Evolutionary conservation across 306 rosid genomes (phyloP).

Genomic region (Mimosa pudica): DNA sequence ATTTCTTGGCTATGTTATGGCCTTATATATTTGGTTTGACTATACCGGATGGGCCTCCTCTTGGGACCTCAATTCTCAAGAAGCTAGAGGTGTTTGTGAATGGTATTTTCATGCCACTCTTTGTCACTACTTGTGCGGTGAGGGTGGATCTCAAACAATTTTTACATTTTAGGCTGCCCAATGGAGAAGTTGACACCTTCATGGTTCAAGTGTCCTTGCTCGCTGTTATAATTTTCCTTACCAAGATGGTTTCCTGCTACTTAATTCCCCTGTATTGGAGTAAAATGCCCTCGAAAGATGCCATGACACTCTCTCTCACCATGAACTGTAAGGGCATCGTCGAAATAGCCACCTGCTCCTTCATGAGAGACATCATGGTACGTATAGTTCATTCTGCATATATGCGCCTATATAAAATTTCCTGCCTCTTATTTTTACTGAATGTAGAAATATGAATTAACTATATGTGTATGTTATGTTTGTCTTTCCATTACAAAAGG

Average conservation of each 20-base stretch:
- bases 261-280: constrained; percentile 31
- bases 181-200: constrained; percentile 16
- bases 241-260: constrained; percentile 45
- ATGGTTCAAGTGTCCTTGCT: constrained; percentile 26
- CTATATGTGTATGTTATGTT: too few relatives aligned
- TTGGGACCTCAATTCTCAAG: constrained; percentile 58
- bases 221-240: not conserved
- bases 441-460: too few relatives aligned
- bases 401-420: too few relatives aligned
- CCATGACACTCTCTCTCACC: constrained; percentile 46
- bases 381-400: not conserved
- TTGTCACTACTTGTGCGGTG: constrained; percentile 50
- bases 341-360: constrained; percentile 48
- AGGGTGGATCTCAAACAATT: constrained; percentile 44
- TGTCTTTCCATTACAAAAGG: too few relatives aligned
- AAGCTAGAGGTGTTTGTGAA: constrained; percentile 57
- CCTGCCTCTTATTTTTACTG: too few relatives aligned
- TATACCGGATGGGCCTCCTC: constrained; percentile 71
- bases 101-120: constrained; percentile 55
- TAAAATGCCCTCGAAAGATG: constrained; percentile 51
- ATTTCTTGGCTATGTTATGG: constrained; percentile 42
- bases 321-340: constrained; percentile 68
- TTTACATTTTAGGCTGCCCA: not conserved
- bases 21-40: constrained; percentile 67
- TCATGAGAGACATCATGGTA: constrained; percentile 45